Evolutionary conservation across 2,329 filamentous ascomycete genomes (phyloP).

Genomic region (Penicillium sp.): DNA sequence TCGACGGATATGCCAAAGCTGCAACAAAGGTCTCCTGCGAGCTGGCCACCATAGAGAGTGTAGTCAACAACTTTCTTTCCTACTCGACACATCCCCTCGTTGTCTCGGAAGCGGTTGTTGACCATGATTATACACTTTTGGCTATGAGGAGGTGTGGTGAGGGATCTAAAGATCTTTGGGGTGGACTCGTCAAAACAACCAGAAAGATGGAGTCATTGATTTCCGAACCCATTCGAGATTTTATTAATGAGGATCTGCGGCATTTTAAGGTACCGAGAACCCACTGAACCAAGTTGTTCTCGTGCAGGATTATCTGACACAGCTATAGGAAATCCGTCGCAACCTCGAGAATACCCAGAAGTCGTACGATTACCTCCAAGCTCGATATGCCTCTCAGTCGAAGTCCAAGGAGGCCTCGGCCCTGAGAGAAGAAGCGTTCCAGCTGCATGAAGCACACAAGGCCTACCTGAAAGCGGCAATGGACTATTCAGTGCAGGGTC

Average conservation of each 20-base stretch:
- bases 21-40: conserved; percentile 62
- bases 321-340: conserved; percentile 63
- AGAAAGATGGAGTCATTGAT: conserved; percentile 75
- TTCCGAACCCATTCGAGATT: conserved; percentile 76
- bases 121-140: conserved; percentile 91
- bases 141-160: conserved; percentile 83
- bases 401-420: conserved; percentile 93
- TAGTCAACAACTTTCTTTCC: conserved; percentile 72
- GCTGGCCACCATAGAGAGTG: conserved; percentile 72
- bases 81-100: conserved; percentile 71
- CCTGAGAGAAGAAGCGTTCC: conserved; percentile 90
- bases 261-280: conserved; percentile 65
- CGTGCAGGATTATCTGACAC: conserved; percentile 1
- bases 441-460: conserved; percentile 88
- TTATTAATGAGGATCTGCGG: conserved; percentile 74
- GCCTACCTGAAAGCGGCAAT: conserved; percentile 87
- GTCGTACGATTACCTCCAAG: conserved; percentile 75
- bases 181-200: conserved; percentile 67
- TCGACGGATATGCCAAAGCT: conserved; percentile 67
- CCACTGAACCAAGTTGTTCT: conserved; percentile 1
- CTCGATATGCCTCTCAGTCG: conserved; percentile 77
- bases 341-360: conserved; percentile 77
- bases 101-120: conserved; percentile 78
- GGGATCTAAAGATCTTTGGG: conserved; percentile 84
- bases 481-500: conserved; percentile 87